These are phyloP conservation scores for Sarocladium kiliense DNA, from an alignment of 2,329 filamentous ascomycete species.

Conservation along the genomic window DNA sequence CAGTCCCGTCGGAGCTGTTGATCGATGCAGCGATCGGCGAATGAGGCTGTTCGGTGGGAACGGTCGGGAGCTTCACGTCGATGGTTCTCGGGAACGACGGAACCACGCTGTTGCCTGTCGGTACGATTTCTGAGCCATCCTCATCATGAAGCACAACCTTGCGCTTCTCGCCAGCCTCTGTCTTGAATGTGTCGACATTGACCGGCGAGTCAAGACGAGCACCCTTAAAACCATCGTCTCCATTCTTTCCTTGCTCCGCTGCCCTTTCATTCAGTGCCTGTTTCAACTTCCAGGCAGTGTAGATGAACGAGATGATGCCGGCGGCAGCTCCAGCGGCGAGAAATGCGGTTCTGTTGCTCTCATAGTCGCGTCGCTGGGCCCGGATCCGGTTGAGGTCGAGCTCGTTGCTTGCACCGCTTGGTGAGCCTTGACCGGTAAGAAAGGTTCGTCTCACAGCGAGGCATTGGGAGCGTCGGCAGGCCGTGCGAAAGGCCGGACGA, in stretches of 20 bases:
- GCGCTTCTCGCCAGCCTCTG: slow-evolving; percentile 43
- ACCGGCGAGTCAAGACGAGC: slow-evolving; percentile 35
- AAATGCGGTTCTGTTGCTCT: slow-evolving; percentile 46
- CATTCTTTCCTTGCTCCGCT: slow-evolving; percentile 18
- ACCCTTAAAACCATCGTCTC: slow-evolving; percentile 17
- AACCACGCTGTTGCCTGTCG: slow-evolving; percentile 76
- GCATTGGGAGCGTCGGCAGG: background rate
- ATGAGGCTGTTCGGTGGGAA: slow-evolving; percentile 18
- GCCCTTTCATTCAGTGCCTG: slow-evolving; percentile 30
- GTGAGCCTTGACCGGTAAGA: background rate
- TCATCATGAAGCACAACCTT: slow-evolving; percentile 60
- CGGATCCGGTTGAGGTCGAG: slow-evolving; percentile 46
- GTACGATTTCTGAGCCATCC: slow-evolving; percentile 68
- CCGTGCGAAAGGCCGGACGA: background rate
- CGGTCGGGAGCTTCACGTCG: slow-evolving; percentile 44
- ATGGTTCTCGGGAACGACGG: slow-evolving; percentile 73
- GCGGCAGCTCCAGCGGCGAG: slow-evolving; percentile 45
- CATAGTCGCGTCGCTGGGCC: slow-evolving; percentile 41
- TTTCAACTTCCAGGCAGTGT: slow-evolving; percentile 48
- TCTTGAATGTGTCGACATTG: slow-evolving; percentile 41
- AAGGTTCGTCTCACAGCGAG: background rate
- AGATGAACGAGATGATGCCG: slow-evolving; percentile 44
- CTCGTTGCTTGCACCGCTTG: slow-evolving; percentile 36
- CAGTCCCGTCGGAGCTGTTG: slow-evolving; percentile 41
- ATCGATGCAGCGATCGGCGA: slow-evolving; percentile 31